Percentiles rank a stretch among this genome's conserved stretches.
phyloP scores from a whole-genome alignment of 345 rosid species.

The Geranium rotundifolium region DNA sequence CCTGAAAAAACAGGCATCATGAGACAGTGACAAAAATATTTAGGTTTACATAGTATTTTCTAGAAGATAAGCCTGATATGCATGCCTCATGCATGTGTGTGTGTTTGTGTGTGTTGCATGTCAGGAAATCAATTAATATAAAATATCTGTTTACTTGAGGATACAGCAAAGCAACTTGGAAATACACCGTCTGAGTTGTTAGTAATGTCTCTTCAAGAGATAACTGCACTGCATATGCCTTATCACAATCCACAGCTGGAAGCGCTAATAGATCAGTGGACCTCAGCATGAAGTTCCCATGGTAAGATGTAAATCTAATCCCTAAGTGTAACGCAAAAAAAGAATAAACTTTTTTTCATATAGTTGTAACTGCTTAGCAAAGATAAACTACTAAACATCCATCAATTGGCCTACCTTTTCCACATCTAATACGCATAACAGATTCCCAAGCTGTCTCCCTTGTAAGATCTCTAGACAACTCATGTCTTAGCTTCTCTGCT shows the following conservation, averaged over 20 bases:
- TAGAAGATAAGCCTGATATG: neutral
- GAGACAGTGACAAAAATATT: neutral
- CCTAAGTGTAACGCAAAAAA: constrained; percentile 38
- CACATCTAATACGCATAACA: constrained; percentile 99
- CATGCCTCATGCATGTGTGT: neutral
- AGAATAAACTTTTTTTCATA: constrained; percentile 1
- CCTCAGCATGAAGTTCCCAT: constrained; percentile 96
- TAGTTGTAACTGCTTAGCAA: neutral
- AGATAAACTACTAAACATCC: neutral
- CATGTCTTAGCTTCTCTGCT: constrained; percentile 76
- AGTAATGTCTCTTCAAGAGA: constrained; percentile 86
- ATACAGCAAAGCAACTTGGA: constrained; percentile 99
- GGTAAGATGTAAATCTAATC: constrained; percentile 82
- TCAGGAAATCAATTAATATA: constrained; percentile 1
- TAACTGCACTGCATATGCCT: constrained; percentile 94
- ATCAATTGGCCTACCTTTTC: constrained; percentile 58
- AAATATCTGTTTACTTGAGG: constrained; percentile 30
- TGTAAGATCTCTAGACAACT: constrained; percentile 84
- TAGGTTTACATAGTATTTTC: neutral
- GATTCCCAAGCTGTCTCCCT: constrained; percentile 99
- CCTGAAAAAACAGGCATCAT: neutral
- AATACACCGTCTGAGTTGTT: constrained; percentile 73
- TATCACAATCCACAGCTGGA: constrained; percentile 98
- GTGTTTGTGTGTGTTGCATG: neutral
- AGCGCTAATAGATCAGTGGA: constrained; percentile 92